These are phyloP conservation scores for Phialocephala sp. DNA, from an alignment of 2,329 filamentous ascomycete species.

Conservation along the genomic window DNA sequence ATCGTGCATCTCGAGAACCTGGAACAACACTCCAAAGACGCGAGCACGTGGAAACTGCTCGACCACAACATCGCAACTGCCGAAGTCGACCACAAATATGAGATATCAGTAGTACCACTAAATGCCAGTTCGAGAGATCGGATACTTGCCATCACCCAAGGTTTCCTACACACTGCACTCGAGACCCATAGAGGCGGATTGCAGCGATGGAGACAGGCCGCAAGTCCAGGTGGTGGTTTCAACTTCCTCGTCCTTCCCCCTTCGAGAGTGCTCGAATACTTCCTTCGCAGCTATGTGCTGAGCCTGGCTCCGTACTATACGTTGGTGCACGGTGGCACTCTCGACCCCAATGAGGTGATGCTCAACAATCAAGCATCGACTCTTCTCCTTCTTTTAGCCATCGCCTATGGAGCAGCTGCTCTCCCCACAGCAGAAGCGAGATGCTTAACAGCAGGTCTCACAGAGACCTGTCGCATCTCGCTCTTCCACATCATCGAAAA, in stretches of 20 bases:
- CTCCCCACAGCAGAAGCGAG: constrained; percentile 69
- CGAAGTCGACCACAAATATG: constrained; percentile 24
- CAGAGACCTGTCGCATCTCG: constrained; percentile 74
- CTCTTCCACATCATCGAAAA: constrained; percentile 75
- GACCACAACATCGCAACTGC: constrained; percentile 44
- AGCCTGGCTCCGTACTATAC: constrained; percentile 71
- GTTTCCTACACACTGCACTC: constrained; percentile 72
- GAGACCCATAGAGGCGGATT: constrained; percentile 65
- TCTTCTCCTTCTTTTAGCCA: constrained; percentile 72
- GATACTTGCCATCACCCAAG: constrained; percentile 74
- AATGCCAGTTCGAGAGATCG: constrained; percentile 64
- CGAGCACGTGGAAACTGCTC: constrained; percentile 53
- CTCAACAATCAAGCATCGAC: constrained; percentile 70
- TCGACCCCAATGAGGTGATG: constrained; percentile 72
- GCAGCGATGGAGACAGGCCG: constrained; percentile 38
- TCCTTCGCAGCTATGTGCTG: constrained; percentile 69
- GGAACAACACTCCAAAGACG: constrained; percentile 55
- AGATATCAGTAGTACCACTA: constrained; percentile 51
- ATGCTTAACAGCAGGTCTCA: constrained; percentile 68
- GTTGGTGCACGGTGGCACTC: constrained; percentile 61
- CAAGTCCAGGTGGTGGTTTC: constrained; percentile 52
- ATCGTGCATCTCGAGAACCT: constrained; percentile 58
- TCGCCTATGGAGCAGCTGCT: constrained; percentile 71
- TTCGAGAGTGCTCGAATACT: constrained; percentile 69
- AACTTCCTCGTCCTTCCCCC: constrained; percentile 72